phyloP scores from a whole-genome alignment of 352 stramenopile species.

The Globisporangium spinosum region DNA sequence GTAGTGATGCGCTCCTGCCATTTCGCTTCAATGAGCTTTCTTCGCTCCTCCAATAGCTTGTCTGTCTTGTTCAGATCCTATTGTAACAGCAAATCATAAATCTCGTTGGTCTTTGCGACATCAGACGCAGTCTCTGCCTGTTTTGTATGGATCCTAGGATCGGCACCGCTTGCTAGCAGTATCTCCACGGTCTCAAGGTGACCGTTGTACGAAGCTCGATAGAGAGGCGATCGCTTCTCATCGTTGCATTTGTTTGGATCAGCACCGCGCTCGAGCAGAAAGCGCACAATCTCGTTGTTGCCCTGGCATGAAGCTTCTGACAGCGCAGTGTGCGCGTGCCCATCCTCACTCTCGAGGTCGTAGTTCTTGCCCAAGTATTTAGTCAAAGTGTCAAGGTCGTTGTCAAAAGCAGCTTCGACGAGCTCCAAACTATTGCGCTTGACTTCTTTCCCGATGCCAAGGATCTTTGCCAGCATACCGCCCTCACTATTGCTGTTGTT shows the following conservation, averaged over 20 bases:
- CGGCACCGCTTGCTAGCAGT: constrained; percentile 66
- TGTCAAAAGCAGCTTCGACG: constrained; percentile 88
- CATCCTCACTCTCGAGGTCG: constrained; percentile 83
- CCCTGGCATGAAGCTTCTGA: constrained; percentile 87
- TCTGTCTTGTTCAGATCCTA: constrained; percentile 80
- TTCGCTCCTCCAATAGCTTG: constrained; percentile 54
- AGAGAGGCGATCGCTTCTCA: constrained; percentile 75
- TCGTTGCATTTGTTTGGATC: constrained; percentile 89
- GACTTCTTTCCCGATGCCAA: constrained; percentile 55
- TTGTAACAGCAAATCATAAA: constrained; percentile 46
- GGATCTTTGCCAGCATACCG: constrained; percentile 33
- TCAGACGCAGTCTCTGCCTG: constrained; percentile 84
- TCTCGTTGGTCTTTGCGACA: constrained; percentile 75
- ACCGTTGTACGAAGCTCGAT: constrained; percentile 85
- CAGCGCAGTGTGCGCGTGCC: constrained; percentile 80
- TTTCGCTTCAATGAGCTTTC: constrained; percentile 67
- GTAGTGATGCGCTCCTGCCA: constrained; percentile 84
- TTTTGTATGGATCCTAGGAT: constrained; percentile 66
- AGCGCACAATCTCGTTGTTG: constrained; percentile 56
- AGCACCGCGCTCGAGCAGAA: constrained; percentile 70
- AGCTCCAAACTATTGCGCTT: constrained; percentile 78
- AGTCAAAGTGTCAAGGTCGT: constrained; percentile 69
- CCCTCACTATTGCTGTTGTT: constrained; percentile 12
- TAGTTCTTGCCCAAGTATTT: constrained; percentile 83
- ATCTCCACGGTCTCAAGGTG: constrained; percentile 63